Evolutionary conservation across 352 stramenopile species (phyloP), one percentile per base, ranked within the genome.

Genomic region (Thraustochytrium sp.): DNA sequence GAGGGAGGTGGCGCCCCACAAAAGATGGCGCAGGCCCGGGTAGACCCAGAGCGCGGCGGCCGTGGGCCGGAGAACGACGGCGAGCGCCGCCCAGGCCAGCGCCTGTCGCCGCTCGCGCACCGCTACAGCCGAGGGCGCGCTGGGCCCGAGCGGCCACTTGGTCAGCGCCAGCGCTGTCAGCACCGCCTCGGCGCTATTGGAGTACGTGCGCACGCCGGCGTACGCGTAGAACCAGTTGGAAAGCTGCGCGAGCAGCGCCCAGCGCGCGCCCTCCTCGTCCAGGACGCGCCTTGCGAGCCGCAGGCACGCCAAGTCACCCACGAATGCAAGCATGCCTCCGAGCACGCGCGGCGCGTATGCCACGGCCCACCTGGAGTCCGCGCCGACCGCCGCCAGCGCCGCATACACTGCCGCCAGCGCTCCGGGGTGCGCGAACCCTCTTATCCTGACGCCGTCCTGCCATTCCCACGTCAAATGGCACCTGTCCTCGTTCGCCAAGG

Each of bases 201-300:
- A 95, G 76, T 91, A 95, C 40, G 92, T 92, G 13, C 92, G 90
- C 46, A 94, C 91, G 87, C 93, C 91, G 18, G 89, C 89, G 86
- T 93, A 95, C 75, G 93, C 94, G 53, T 88, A 89, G 62, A 95
- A 95, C 91, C 91, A 95, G 46, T 90, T 94, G 37, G 90, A 89
- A 23, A 94, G 16, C 29, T 92, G 89, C 76, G 90, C 94, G 37
- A 94, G 82, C 18, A 95, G 76, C 34, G 90, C 85, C 89, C 90
- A 94, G 40, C 26, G 34, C 91, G 90, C 78, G 91, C 90, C 21
- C 88, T 74, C 34, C 85, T 63, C 23, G 89, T 88, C 76, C 93
- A 82, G 53, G 91, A 91, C 5, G 21, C 44, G 26, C 11, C 11
- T 34, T 3, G n/a, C 53, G 46, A 80, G 23, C 16, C 11, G 5